Evolutionary conservation across 768 basidiomycete genomes (phyloP).

Genomic region (Baorangia bicolor): DNA sequence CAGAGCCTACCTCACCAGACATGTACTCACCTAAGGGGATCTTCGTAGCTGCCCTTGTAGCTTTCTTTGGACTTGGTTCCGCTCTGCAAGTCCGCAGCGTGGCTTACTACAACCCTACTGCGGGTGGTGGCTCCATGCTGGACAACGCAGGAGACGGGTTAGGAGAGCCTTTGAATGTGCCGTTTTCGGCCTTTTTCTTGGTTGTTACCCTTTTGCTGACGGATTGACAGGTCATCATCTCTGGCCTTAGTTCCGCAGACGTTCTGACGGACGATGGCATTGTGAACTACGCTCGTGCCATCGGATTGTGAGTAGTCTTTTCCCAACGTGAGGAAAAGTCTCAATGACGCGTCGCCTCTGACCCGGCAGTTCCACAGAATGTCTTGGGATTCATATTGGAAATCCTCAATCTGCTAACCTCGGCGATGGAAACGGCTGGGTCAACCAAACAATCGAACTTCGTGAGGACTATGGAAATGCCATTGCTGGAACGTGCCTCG

Average conservation of each 20-base stretch:
- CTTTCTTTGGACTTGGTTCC: slow-evolving; percentile 1
- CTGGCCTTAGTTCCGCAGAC: slow-evolving; percentile 54
- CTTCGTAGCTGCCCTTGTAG: neutral
- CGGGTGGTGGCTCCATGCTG: slow-evolving; percentile 45
- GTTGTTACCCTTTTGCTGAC: neutral
- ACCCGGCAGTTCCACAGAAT: slow-evolving; percentile 38
- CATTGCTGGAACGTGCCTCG: slow-evolving; percentile 41
- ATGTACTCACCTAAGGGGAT: neutral
- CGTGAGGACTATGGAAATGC: slow-evolving; percentile 41
- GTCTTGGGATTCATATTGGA: slow-evolving; percentile 35
- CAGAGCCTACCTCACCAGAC: neutral
- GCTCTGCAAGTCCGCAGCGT: slow-evolving; percentile 7
- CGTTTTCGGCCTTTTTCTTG: neutral
- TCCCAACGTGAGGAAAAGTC: neutral
- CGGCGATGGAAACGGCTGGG: slow-evolving; percentile 46
- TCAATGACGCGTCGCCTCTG: slow-evolving; percentile 6
- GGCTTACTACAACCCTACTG: slow-evolving; percentile 37
- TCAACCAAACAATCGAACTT: slow-evolving; percentile 44
- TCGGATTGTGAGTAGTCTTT: slow-evolving; percentile 54
- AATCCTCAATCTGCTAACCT: slow-evolving; percentile 40
- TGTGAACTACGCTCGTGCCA: slow-evolving; percentile 54
- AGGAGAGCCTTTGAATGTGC: slow-evolving; percentile 46
- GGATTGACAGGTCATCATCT: slow-evolving; percentile 52
- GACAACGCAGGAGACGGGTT: slow-evolving; percentile 38
- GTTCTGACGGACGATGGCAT: slow-evolving; percentile 58